Evolutionary conservation across 371 early-diverging fungal genomes (phyloP).

Genomic region (Lichtheimia ramosa): DNA sequence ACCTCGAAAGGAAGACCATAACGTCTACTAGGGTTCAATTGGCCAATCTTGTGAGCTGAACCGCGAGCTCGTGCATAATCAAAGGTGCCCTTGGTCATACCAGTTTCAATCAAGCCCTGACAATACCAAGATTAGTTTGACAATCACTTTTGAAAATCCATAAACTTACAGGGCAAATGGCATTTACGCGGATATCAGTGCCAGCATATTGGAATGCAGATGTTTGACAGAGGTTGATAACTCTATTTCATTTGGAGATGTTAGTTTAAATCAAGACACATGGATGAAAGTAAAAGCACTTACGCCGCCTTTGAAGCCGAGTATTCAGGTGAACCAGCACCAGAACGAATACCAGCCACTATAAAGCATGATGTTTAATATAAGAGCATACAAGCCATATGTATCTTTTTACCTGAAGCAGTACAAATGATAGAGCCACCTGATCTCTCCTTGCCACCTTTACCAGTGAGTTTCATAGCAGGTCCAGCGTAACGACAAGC

Average conservation of each 20-base stretch:
- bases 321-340: conserved; percentile 47
- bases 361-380: not conserved
- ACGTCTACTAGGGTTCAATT: conserved; percentile 52
- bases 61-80: conserved; percentile 51
- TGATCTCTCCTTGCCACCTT: conserved; percentile 37
- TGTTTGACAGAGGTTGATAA: conserved; percentile 54
- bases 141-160: not conserved
- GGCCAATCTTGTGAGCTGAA: conserved; percentile 49
- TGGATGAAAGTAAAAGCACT: conserved; percentile 5
- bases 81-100: conserved; percentile 54
- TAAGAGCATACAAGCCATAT: no score
- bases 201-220: conserved; percentile 47
- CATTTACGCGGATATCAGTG: conserved; percentile 58
- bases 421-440: conserved; percentile 48
- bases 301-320: conserved; percentile 51
- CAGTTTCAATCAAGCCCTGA: conserved; percentile 58
- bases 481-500: conserved; percentile 35
- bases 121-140: not conserved
- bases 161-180: conserved; percentile 53
- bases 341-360: conserved; percentile 50
- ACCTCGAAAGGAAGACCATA: conserved; percentile 51
- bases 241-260: conserved; percentile 20
- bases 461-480: conserved; percentile 42
- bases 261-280: not conserved
- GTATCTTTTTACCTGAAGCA: conserved; percentile 34